Evolutionary conservation across 139 green algal genomes (phyloP).

Genomic region (Nannochloris sp.): DNA sequence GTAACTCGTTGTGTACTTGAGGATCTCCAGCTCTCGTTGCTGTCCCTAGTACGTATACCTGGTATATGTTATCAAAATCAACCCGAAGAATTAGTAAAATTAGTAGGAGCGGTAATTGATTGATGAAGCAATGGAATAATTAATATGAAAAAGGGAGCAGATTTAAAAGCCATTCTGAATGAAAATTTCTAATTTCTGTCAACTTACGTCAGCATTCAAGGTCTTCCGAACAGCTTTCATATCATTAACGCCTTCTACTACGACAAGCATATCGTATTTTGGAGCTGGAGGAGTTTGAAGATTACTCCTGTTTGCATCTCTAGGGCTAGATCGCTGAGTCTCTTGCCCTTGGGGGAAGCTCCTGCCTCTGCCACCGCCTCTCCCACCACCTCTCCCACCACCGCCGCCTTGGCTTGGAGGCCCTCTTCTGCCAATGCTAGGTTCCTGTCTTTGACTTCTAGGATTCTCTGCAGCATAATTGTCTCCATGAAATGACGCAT

Average conservation of each 20-base stretch:
- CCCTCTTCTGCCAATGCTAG: neutral
- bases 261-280: conserved; percentile 10
- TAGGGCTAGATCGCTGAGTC: neutral
- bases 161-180: too few species aligned
- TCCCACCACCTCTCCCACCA: neutral
- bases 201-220: neutral
- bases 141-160: too few species aligned
- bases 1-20: neutral
- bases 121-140: too few species aligned
- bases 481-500: too few species aligned
- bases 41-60: conserved; percentile 4
- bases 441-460: too few species aligned
- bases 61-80: neutral
- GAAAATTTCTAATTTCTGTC: neutral
- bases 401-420: neutral
- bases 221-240: conserved; percentile 9
- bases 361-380: neutral
- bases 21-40: neutral
- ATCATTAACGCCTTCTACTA: conserved; percentile 31
- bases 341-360: neutral
- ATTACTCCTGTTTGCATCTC: neutral
- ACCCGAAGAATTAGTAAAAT: neutral
- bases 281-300: neutral
- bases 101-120: too few species aligned
- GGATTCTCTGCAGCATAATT: too few species aligned